Conservation (phyloP, 2,329 filamentous ascomycete genomes). For the Stemphylium vesicarium region DNA sequence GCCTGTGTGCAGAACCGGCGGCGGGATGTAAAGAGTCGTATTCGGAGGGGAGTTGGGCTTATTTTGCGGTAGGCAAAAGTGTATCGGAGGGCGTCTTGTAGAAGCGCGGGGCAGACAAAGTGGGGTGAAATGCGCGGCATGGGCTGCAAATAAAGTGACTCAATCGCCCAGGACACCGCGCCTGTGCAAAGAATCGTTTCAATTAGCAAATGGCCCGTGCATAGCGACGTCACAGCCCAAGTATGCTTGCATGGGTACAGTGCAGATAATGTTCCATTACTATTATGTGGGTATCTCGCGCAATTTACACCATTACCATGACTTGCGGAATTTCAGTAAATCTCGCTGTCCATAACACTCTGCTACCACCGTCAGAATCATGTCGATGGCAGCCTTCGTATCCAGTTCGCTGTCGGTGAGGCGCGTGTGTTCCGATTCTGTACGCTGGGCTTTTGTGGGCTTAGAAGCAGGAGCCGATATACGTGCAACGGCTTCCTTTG, state of each 20-base stretch:
- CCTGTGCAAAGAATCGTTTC: constrained; percentile 22
- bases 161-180: constrained; percentile 29
- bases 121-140: constrained; percentile 41
- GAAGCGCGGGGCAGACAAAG: constrained; percentile 39
- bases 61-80: constrained; percentile 26
- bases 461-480: neutral
- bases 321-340: constrained; percentile 74
- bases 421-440: neutral
- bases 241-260: neutral
- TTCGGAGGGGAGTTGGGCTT: constrained; percentile 11
- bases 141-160: constrained; percentile 39
- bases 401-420: constrained; percentile 53
- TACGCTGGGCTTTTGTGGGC: neutral
- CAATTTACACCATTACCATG: constrained; percentile 18
- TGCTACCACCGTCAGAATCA: constrained; percentile 87
- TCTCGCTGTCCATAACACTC: constrained; percentile 91
- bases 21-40: constrained; percentile 16
- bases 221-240: constrained; percentile 14
- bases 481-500: neutral
- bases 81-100: constrained; percentile 29
- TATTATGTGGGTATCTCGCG: constrained; percentile 8
- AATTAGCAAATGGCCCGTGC: constrained; percentile 23
- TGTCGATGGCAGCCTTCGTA: constrained; percentile 77
- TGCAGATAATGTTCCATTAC: neutral
- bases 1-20: constrained; percentile 26